Evolutionary conservation across 371 early-diverging fungal genomes (phyloP), one percentile per base, ranked within the genome.

Genomic region (Mortierella sp.): DNA sequence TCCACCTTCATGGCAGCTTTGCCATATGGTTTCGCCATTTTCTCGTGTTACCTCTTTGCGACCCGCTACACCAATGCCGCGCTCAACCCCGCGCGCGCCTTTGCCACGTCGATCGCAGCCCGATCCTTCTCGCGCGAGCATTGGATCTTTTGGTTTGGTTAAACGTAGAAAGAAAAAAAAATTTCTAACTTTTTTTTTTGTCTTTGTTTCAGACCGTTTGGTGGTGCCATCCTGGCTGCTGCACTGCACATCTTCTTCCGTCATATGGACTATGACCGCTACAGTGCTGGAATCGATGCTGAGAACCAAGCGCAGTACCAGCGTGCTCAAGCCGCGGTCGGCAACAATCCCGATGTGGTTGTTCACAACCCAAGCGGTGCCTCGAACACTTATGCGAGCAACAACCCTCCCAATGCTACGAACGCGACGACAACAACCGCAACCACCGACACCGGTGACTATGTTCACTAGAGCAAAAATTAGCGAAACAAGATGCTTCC

Each of bases 31-130:
- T 65, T 66, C n/a, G 63, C 78, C 24, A 60, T 86, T 12, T 86
- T 87, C 53, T 63, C 84, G 11, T 81, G 80, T 56, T 84, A 86
- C 56, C 53, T 88, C 41, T 66, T 85, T 46, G 80, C 81, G 8
- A 79, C 78, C 17, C 79, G 81, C 6, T 81, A 79, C 79, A 79
- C 85, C 54, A 86, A 87, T 61, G 82, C 86, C n/a, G 76, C 84
- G 12, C 66, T 89, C 51, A 90, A 90, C 78, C 90, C 90, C 17
- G 90, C 90, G 19, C 79, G 88, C 27, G 82, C 83, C 34, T 86
- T 88, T 60, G 89, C 84, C 28, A 78, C 87, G 51, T 81, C 86
- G 41, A 66, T 88, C 37, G 84, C 85, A 39, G 72, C 89, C 24
- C 81, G 83, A 9, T 47, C 64, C 9, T 87, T 86, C 58, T 41